phyloP scores from a whole-genome alignment of 768 basidiomycete genomes.

The Pisolithus orientalis region DNA sequence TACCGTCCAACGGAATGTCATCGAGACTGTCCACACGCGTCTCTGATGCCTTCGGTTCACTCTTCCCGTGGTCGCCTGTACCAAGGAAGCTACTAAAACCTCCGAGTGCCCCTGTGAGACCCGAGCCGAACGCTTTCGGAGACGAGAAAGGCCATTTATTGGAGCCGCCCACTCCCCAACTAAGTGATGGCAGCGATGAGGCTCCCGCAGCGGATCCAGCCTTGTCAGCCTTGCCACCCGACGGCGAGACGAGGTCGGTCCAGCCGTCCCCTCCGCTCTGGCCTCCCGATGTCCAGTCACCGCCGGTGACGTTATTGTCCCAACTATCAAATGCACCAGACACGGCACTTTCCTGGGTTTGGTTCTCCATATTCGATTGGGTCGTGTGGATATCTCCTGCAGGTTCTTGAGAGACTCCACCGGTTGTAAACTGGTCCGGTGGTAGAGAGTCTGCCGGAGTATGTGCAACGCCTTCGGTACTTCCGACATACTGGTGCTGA shows the following conservation, averaged over 20 bases:
- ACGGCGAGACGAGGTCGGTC: not conserved
- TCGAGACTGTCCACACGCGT: no score
- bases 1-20: not conserved
- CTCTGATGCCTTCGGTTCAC: not conserved
- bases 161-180: not conserved
- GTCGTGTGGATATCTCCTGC: not conserved
- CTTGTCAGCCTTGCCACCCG: not conserved
- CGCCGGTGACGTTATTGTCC: not conserved
- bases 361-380: not conserved
- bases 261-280: not conserved
- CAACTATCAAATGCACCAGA: not conserved
- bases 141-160: not conserved
- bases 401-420: not conserved
- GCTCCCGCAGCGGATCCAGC: not conserved
- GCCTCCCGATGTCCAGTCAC: not conserved
- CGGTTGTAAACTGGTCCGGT: constrained; percentile 9
- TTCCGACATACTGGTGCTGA: not conserved
- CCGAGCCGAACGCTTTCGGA: not conserved
- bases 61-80: not conserved
- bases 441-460: constrained; percentile 26
- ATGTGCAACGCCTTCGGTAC: constrained; percentile 7
- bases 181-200: not conserved
- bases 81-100: not conserved
- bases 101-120: not conserved
- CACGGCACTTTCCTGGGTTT: not conserved